Percentiles rank a stretch among this genome's conserved stretches.
phyloP scores from a whole-genome alignment of 1,284 basidiomycete species.

The Vanrija sp. region DNA sequence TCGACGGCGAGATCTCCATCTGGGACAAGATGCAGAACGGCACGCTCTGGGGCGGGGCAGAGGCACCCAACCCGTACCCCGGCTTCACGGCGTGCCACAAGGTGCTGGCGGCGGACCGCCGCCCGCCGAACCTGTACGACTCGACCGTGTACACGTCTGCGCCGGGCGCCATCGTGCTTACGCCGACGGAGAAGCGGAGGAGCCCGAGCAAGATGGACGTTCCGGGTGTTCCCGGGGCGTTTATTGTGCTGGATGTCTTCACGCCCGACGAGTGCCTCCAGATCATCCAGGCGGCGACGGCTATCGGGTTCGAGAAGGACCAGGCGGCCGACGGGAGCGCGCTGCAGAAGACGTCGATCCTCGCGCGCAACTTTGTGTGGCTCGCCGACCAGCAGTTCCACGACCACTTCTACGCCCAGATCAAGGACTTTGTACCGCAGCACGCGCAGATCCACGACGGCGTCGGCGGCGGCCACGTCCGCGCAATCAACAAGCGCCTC shows the following conservation, averaged over 20 bases:
- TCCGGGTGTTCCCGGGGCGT: constrained; percentile 52
- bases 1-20: constrained; percentile 34
- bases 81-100: constrained; percentile 36
- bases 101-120: constrained; percentile 48
- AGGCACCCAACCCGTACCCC: constrained; percentile 22
- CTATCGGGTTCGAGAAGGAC: constrained; percentile 55
- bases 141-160: constrained; percentile 54
- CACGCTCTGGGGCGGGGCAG: constrained; percentile 29
- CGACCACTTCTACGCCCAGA: constrained; percentile 50
- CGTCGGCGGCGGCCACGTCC: constrained; percentile 51
- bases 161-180: constrained; percentile 49
- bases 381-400: constrained; percentile 54
- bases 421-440: constrained; percentile 50
- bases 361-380: constrained; percentile 58
- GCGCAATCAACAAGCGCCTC: constrained; percentile 56
- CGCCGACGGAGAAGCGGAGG: constrained; percentile 32
- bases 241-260: constrained; percentile 55
- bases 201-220: constrained; percentile 34
- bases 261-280: constrained; percentile 52
- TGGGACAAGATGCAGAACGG: constrained; percentile 39
- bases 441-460: constrained; percentile 34
- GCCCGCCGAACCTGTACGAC: constrained; percentile 55
- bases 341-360: constrained; percentile 50
- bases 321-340: constrained; percentile 54
- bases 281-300: constrained; percentile 52